Conservation (phyloP, 257 asterid genomes). For the Gardenia jasminoides region DNA sequence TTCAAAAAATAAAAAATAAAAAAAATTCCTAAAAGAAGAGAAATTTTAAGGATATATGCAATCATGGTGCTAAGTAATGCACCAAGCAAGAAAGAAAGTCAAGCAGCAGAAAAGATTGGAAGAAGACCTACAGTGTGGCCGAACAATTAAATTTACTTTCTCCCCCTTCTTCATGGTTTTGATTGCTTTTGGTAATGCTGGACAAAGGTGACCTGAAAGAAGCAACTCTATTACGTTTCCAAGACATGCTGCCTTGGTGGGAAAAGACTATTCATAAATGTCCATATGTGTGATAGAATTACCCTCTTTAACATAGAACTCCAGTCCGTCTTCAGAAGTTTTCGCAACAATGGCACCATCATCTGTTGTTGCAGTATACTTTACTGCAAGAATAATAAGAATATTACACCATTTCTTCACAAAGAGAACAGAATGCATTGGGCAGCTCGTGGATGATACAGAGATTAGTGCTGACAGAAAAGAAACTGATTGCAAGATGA, state of each 20-base stretch:
- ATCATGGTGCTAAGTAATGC: neutral
- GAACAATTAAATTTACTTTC: slow-evolving; percentile 54
- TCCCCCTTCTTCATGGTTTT: slow-evolving; percentile 75
- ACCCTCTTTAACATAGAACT: slow-evolving; percentile 68
- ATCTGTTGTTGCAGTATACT: slow-evolving; percentile 44
- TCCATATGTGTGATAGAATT: slow-evolving; percentile 19
- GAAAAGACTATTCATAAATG: neutral
- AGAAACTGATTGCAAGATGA: neutral
- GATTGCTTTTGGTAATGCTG: slow-evolving; percentile 62
- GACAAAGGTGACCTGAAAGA: slow-evolving; percentile 58
- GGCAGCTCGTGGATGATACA: neutral
- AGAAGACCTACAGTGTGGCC: slow-evolving; percentile 53
- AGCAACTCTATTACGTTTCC: slow-evolving; percentile 2
- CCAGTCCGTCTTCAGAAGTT: slow-evolving; percentile 58
- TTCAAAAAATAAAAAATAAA: no score
- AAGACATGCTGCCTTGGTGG: neutral
- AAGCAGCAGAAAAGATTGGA: neutral
- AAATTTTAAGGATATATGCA: neutral
- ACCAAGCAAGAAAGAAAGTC: slow-evolving; percentile 8
- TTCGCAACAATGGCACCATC: slow-evolving; percentile 52
- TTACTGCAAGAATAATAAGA: slow-evolving; percentile 39
- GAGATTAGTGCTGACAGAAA: neutral
- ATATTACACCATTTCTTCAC: neutral
- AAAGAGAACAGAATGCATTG: slow-evolving; percentile 7
- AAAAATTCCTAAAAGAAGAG: no score